Evolutionary conservation across 108 stramenopile genomes (phyloP).

Genomic region (Cafeteria roenbergensis): DNA sequence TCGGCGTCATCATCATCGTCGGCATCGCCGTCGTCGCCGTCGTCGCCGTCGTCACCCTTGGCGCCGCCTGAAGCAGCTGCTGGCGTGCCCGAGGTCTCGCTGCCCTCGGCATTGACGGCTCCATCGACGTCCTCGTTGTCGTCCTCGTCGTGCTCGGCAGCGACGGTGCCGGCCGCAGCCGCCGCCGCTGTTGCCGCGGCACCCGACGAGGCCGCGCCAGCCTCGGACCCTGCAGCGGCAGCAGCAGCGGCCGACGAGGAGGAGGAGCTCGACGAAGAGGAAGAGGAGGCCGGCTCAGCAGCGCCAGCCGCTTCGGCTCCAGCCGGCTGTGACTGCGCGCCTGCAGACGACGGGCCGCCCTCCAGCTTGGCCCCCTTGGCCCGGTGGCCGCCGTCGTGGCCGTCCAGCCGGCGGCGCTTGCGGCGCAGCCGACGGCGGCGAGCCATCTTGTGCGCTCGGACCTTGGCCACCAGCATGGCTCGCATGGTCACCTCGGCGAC

Average conservation of each 20-base stretch:
- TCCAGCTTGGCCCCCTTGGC: neutral
- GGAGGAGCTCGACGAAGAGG: neutral
- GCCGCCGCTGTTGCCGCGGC: neutral
- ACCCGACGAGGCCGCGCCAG: neutral
- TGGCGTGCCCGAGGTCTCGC: no score
- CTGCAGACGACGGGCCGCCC: neutral
- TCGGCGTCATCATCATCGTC: no score
- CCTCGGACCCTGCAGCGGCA: neutral
- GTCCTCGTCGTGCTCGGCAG: neutral
- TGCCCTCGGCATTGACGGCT: no score
- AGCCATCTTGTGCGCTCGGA: no score
- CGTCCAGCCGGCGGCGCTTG: no score
- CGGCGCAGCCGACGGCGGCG: no score
- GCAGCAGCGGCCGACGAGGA: neutral
- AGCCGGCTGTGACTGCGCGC: neutral
- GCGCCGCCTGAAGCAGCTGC: no score
- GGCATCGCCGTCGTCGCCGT: no score
- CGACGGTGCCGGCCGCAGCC: neutral
- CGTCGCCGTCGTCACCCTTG: no score
- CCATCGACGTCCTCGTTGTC: no score
- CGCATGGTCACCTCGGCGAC: neutral
- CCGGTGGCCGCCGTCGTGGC: no score
- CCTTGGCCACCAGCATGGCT: neutral
- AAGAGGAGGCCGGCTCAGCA: neutral
- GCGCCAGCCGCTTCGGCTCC: neutral